Evolutionary conservation across 2,329 filamentous ascomycete genomes (phyloP), one percentile per base, ranked within the genome.

Genomic region (Talaromyces funiculosus): DNA sequence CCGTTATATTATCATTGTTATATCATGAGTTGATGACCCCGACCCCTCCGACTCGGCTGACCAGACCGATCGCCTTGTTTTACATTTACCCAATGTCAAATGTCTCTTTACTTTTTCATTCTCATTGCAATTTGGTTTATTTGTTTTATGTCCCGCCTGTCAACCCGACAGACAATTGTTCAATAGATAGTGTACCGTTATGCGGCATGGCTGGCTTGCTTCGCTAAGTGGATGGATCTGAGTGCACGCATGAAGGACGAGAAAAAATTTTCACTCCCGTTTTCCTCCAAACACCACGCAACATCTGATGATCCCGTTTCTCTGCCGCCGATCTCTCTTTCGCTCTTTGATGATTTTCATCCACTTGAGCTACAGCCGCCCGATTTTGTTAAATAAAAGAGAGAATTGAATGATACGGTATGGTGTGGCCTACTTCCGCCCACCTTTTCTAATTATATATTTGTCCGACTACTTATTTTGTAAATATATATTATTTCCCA

Each of bases 361-460:
- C 24, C 45, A 51, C 35, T 51, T 29, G n/a, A n/a, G 33, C 16
- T 20, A 42, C 18, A 9, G 29, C 29, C n/a, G 29, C 47, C 6
- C 47, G 31, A 33, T 12, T 26, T 53, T 33, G 22, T 54, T 26
- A 37, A 18, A 38, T 26, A 54, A 54, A 53, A 37, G 10, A 54
- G 20, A 54, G 35, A 40, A 38, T 54, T 22, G 24, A 54, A 54
- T 54, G 31, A 37, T 10, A 54, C 35, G 33, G 35, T 38, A n/a
- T 26, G 54, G 58, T 53, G 61, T 68, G 70, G 67, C 71, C 69
- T 71, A 72, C 69, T 71, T 68, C 65, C 69, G 71, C 70, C 68
- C 67, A 51, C 61, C 55, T 57, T 47, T 51, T 7, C n/a, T n/a
- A n/a, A n/a, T n/a, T n/a, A n/a, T n/a, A n/a, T n/a, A 33, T 33